Base-by-base conservation (phyloP, 345 rosid species). In the Psidium guajava region DNA sequence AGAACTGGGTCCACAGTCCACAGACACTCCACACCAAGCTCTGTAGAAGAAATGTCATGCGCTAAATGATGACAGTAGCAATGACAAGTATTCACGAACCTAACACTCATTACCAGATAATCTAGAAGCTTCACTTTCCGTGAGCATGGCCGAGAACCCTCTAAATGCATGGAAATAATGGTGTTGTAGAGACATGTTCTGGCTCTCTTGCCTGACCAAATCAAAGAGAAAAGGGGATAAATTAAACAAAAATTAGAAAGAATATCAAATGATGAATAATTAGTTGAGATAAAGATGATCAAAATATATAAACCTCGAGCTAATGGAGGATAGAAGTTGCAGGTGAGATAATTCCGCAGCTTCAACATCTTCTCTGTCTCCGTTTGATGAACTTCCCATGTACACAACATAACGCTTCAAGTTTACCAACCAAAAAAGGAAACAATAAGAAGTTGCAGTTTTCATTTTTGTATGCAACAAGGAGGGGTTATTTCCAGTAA, bases 101-200 rank as follows among this genome's bases (percentile, higher is more conserved):
- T 7, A 59, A 27, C 50, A 50, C 51, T 54, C 32, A 18, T 84
- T 90, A 94, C 98, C 90, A 84, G 96, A 89, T 83, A 94, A 84
- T 14, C 52, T 56, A 81, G 95, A 92, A 59, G 98, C 98, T 91
- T 95, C 96, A 55, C 85, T 86, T 49, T 90, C 86, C 1, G 95
- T 95, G 22, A 94, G 98, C 93, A 93, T 87, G 85, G 94, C 96
- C 51, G 98, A 94, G 93, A 95, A 95, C 14, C 98, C 98, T 81
- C 85, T 92, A 54, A 95, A 93, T 69, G 95, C 93, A 89, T 93
- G 94, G 44, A 75, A 81, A 82, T 93, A 94, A 85, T 91, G 94
- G 86, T 91, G 95, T 85, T 91, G 86, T 77, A 91, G 74, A 42
- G 86, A 82, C 85, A 90, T 91, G 51, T 86, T 92, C 77, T 69